Percentiles rank a stretch among this genome's conserved stretches.
These are phyloP conservation scores for Plasmodium berghei DNA, from an alignment of 169 alveolate species.

Conservation along the genomic window DNA sequence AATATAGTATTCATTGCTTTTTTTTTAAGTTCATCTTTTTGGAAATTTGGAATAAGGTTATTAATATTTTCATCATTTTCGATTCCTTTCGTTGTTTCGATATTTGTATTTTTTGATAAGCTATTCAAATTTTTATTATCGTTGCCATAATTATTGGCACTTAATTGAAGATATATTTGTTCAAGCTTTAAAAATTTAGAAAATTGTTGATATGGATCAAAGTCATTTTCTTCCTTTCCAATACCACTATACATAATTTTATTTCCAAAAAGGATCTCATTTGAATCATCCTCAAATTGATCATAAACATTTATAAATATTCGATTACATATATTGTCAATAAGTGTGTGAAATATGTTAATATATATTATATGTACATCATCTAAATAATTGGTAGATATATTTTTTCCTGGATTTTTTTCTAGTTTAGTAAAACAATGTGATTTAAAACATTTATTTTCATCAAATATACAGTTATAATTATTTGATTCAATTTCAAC, in stretches of 20 bases:
- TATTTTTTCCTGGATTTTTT: conserved; percentile 27
- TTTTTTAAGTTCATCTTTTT: conserved; percentile 4
- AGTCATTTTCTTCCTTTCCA: conserved; percentile 8
- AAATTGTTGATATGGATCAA: conserved; percentile 41
- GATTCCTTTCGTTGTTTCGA: not conserved
- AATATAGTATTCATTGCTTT: conserved; percentile 1
- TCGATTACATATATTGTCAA: conserved; percentile 52
- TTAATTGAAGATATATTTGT: not conserved
- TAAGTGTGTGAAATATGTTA: conserved; percentile 51
- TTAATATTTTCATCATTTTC: not conserved
- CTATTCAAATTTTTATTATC: not conserved
- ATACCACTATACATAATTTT: conserved; percentile 67
- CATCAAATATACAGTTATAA: conserved; percentile 61
- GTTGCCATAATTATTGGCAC: not conserved
- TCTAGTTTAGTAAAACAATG: conserved; percentile 55
- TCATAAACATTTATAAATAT: conserved; percentile 55
- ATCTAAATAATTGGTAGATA: conserved; percentile 44
- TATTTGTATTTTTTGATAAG: too few relatives aligned
- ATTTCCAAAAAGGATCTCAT: conserved; percentile 15
- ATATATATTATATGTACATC: conserved; percentile 55
- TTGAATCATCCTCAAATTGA: conserved; percentile 38
- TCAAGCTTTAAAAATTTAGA: conserved; percentile 22
- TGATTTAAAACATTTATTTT: conserved; percentile 58
- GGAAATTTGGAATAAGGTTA: not conserved
- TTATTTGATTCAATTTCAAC: conserved; percentile 62